Percentiles rank a stretch among this genome's conserved stretches.
Evolutionary conservation across 257 asterid genomes (phyloP).

Genomic region (Leptodermis oblonga): DNA sequence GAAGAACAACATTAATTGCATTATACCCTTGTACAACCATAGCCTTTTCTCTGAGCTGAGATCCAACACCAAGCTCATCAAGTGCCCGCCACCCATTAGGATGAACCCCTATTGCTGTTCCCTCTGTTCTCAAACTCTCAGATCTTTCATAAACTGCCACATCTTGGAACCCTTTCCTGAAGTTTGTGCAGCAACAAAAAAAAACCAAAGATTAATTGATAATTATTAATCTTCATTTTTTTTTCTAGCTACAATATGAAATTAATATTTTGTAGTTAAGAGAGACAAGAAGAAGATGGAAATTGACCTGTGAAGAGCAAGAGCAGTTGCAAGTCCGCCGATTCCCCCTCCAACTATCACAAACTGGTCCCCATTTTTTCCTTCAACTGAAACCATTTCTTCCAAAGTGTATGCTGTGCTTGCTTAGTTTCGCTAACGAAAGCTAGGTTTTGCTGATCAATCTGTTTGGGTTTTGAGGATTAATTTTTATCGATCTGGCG

Average conservation of each 20-base stretch:
- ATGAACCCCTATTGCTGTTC: slow-evolving; percentile 31
- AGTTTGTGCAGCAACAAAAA: not conserved
- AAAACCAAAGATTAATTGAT: not conserved
- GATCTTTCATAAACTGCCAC: slow-evolving; percentile 33
- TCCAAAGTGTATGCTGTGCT: not conserved
- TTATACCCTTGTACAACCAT: slow-evolving; percentile 24
- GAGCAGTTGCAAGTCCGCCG: slow-evolving; percentile 39
- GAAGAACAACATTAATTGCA: not conserved
- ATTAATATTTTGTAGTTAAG: not conserved
- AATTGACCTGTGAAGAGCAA: slow-evolving; percentile 34
- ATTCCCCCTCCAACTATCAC: slow-evolving; percentile 40
- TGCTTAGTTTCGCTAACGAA: not conserved
- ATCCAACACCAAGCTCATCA: slow-evolving; percentile 41
- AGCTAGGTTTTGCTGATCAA: not conserved
- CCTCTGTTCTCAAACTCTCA: slow-evolving; percentile 24
- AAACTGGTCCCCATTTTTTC: slow-evolving; percentile 17
- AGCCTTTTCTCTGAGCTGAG: slow-evolving; percentile 26
- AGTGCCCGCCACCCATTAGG: slow-evolving; percentile 46
- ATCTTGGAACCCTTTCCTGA: slow-evolving; percentile 36
- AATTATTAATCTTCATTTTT: not conserved
- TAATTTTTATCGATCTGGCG: too few relatives aligned
- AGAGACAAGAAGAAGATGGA: not conserved
- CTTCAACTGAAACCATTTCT: slow-evolving; percentile 1
- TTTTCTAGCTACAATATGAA: not conserved
- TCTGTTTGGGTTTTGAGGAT: slow-evolving; percentile 3